A percentile compares a stretch with the other conserved stretches of the same genome.
These are phyloP conservation scores for Acorus calamus DNA, from an alignment of 106 monocot species.

Conservation along the genomic window DNA sequence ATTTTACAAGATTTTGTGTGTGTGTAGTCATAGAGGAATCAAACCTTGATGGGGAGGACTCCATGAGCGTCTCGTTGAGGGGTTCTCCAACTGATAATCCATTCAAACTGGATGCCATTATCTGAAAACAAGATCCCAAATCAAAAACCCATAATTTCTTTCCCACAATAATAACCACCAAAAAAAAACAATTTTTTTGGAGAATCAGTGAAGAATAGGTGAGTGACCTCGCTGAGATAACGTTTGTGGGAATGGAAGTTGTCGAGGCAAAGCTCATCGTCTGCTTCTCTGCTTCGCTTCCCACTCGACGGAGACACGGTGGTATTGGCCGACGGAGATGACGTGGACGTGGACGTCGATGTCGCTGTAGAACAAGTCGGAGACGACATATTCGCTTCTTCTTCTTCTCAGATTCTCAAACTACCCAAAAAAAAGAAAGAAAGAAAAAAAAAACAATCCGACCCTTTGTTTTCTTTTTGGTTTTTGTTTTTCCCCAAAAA, in stretches of 20 bases:
- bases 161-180: background rate
- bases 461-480: too few relatives aligned
- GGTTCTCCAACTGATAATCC: constrained; percentile 82
- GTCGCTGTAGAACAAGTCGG: constrained; percentile 6
- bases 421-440: too few relatives aligned
- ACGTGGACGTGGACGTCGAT: constrained; percentile 9
- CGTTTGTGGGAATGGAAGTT: constrained; percentile 69
- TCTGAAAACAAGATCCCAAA: constrained; percentile 22
- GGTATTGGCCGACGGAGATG: constrained; percentile 10
- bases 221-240: constrained; percentile 58
- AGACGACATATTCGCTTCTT: too few relatives aligned
- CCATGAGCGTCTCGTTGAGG: constrained; percentile 61
- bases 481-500: too few relatives aligned
- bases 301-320: constrained; percentile 1
- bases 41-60: constrained; percentile 61
- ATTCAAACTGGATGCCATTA: constrained; percentile 96
- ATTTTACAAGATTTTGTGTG: background rate
- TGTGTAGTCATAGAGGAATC: constrained; percentile 5
- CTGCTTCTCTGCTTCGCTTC: constrained; percentile 59
- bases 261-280: constrained; percentile 66
- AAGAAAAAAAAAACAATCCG: too few relatives aligned
- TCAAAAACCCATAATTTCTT: background rate
- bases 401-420: too few relatives aligned
- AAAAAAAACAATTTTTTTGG: background rate
- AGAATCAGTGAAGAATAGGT: background rate